A percentile compares a stretch with the other conserved stretches of the same genome.
Conservation (phyloP, 345 rosid genomes). For the Geranium brycei region DNA sequence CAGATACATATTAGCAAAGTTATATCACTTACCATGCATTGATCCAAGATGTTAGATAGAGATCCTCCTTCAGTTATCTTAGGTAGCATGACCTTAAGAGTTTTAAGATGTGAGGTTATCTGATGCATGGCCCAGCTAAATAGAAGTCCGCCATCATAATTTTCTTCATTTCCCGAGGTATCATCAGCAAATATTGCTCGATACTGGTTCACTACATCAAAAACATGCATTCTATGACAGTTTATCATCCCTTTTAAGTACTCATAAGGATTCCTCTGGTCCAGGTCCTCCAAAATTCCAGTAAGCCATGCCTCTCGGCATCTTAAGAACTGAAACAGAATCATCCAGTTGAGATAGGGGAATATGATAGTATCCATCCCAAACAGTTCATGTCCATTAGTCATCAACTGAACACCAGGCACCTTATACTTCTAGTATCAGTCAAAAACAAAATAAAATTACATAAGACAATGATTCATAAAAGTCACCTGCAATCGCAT, state of each 20-base stretch:
- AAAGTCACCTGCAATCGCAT: conserved; percentile 76
- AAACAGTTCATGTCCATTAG: background rate
- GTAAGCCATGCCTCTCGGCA: conserved; percentile 98
- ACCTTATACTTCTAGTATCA: background rate
- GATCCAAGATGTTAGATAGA: conserved; percentile 83
- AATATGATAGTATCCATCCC: background rate
- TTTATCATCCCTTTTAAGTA: conserved; percentile 77
- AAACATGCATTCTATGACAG: conserved; percentile 53
- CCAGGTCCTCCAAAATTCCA: conserved; percentile 89
- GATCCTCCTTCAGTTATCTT: conserved; percentile 95
- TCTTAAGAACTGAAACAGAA: conserved; percentile 66
- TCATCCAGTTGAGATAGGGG: conserved; percentile 12
- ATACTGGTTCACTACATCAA: conserved; percentile 93
- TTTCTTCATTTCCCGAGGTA: conserved; percentile 94
- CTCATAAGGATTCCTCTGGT: conserved; percentile 80
- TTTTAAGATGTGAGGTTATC: conserved; percentile 86
- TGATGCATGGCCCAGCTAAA: conserved; percentile 98
- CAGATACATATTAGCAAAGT: background rate
- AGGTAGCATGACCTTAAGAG: conserved; percentile 84
- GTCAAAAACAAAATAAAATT: background rate
- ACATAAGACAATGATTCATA: background rate
- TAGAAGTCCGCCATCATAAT: conserved; percentile 86
- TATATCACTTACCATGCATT: conserved; percentile 60
- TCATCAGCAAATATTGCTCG: conserved; percentile 95
- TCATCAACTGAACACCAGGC: background rate